Evolutionary conservation across 2,329 filamentous ascomycete species (phyloP).

Genomic region (Neonectria magnoliae): DNA sequence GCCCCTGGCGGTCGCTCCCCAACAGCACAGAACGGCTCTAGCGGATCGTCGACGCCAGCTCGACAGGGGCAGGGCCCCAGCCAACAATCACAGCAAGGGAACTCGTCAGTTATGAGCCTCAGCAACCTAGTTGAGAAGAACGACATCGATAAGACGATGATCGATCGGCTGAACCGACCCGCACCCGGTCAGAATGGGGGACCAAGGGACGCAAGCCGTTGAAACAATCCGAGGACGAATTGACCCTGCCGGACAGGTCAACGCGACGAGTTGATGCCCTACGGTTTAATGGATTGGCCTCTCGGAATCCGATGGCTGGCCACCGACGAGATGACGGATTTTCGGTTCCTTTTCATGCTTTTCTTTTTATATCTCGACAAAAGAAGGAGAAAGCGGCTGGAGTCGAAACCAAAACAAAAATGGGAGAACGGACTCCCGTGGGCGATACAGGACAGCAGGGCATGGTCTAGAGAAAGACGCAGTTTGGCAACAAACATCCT

Average conservation of each 20-base stretch:
- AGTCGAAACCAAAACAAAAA: slow-evolving; percentile 27
- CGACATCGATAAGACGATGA: slow-evolving; percentile 66
- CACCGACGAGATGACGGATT: slow-evolving; percentile 33
- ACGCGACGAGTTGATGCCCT: slow-evolving; percentile 28
- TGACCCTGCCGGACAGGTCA: slow-evolving; percentile 44
- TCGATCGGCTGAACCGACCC: slow-evolving; percentile 60
- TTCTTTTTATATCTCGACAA: slow-evolving; percentile 28
- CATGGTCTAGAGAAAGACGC: slow-evolving; percentile 40
- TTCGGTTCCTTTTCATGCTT: slow-evolving; percentile 32
- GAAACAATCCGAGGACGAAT: slow-evolving; percentile 26
- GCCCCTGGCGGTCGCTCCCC: slow-evolving; percentile 51
- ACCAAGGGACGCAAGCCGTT: slow-evolving; percentile 37
- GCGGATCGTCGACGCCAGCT: slow-evolving; percentile 49
- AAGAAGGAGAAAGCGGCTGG: slow-evolving; percentile 31
- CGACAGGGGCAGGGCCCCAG: slow-evolving; percentile 40
- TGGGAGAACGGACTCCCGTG: slow-evolving; percentile 26
- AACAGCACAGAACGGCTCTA: slow-evolving; percentile 48
- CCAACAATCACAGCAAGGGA: slow-evolving; percentile 36
- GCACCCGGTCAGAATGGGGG: slow-evolving; percentile 19
- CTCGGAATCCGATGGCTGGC: slow-evolving; percentile 21
- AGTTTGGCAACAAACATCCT: slow-evolving; percentile 48
- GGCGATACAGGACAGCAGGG: slow-evolving; percentile 37
- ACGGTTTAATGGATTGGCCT: slow-evolving; percentile 22
- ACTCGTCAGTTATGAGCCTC: slow-evolving; percentile 62
- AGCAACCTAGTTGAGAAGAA: slow-evolving; percentile 62